These are phyloP conservation scores for Entelexis sorbosivorans DNA, from an alignment of 1,139 yeast genomes.

Conservation along the genomic window DNA sequence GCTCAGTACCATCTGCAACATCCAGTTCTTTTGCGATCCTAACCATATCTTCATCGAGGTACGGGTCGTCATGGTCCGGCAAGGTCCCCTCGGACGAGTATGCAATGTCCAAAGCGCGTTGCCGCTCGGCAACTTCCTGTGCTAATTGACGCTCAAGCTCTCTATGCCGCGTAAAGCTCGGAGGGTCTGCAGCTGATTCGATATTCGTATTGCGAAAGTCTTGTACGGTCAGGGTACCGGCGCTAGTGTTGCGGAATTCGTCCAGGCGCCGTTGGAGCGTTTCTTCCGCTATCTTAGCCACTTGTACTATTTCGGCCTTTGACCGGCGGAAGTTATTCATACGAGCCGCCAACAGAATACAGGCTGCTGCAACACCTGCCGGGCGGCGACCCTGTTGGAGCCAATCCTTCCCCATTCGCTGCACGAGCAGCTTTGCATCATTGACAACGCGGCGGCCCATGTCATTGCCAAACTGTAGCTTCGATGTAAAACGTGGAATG, in stretches of 20 bases:
- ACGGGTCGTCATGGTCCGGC: slow-evolving; percentile 22
- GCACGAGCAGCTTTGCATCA: slow-evolving; percentile 81
- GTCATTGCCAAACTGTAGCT: slow-evolving; percentile 63
- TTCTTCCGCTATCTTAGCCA: slow-evolving; percentile 89
- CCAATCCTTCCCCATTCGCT: slow-evolving; percentile 91
- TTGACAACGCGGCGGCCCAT: slow-evolving; percentile 54
- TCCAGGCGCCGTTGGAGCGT: slow-evolving; percentile 81
- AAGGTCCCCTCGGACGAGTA: slow-evolving; percentile 18
- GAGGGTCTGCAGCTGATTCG: slow-evolving; percentile 57
- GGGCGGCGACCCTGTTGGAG: slow-evolving; percentile 94
- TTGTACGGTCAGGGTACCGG: slow-evolving; percentile 61
- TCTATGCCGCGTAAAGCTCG: slow-evolving; percentile 47
- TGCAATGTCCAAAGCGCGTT: slow-evolving; percentile 4
- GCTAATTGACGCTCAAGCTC: slow-evolving; percentile 23
- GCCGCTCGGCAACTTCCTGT: not conserved
- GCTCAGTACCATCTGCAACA: slow-evolving; percentile 25
- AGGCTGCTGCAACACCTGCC: slow-evolving; percentile 97
- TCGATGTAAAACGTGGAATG: slow-evolving; percentile 86
- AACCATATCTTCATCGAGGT: slow-evolving; percentile 22
- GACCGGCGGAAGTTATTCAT: slow-evolving; percentile 91
- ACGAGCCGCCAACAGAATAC: slow-evolving; percentile 81
- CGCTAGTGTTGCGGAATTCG: slow-evolving; percentile 70
- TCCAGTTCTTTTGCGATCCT: slow-evolving; percentile 22
- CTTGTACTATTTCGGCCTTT: slow-evolving; percentile 87
- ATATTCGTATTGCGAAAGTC: slow-evolving; percentile 51